Evolutionary conservation across 352 stramenopile genomes (phyloP), one percentile per base, ranked within the genome.

Genomic region (Globisporangium perplexum): DNA sequence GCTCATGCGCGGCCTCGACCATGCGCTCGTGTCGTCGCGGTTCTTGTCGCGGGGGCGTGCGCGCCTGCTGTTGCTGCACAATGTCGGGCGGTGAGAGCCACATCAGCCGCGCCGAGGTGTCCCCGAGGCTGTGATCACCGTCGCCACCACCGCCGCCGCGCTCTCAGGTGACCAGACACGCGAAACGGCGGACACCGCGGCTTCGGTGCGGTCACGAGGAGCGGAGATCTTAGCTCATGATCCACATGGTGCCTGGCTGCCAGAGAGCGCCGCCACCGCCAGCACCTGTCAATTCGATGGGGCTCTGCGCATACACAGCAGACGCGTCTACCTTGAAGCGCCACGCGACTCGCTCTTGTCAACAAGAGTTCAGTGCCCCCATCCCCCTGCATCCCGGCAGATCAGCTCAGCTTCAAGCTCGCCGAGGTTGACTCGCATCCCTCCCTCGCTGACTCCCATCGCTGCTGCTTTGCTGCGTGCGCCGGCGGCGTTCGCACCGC

Each of bases 1-100:
- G 65, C 4, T 62, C 44, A 22, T 76, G 62, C 1, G 62, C 62
- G 23, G 68, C 59, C 28, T 65, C 53, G 42, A 74, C 59, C 68
- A 71, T 72, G 24, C 10, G 58, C 50, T 74, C 66, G 18, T 67
- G 50, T 3, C 59, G 49, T 48, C 33, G 33, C 33, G 33, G 12
- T 12, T 17, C 33, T 39, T 39, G 33, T 39, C 33, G 33, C 12
- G 33, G 12, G 14, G 33, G 33, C 33, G 33, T 39, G 4, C 33
- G 33, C 14, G 14, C 33, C 10, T 35, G 30, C 33, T 39, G 33
- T 12, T 11, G 33, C 33, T 18, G 33, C 33, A 12, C n/a, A n/a
- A n/a, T n/a, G n/a, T 30, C 26, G 26, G 26, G 26, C 26, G 33
- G 12, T 12, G 33, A 39, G 14, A 39, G 33, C 33, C 33, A 39